Percentiles rank a stretch among this genome's conserved stretches.
Evolutionary conservation across 371 early-diverging fungal species (phyloP).

Genomic region (Mucor indicus): DNA sequence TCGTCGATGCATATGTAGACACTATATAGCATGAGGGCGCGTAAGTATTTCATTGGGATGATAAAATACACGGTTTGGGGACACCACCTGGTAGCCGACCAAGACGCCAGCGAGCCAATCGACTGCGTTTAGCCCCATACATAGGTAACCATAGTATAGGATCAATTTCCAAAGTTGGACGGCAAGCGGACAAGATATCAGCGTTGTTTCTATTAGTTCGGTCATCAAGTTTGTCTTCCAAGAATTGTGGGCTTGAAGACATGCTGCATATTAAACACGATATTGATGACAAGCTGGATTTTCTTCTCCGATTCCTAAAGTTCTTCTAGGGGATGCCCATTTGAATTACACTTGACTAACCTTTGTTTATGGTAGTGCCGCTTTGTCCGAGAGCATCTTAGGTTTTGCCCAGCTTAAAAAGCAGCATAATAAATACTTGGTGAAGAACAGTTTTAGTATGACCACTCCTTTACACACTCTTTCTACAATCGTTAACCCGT

Average conservation of each 20-base stretch:
- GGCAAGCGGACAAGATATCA: too few relatives aligned
- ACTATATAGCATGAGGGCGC: too few relatives aligned
- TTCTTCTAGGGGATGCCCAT: conserved; percentile 14
- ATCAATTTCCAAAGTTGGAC: too few relatives aligned
- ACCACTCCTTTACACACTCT: conserved; percentile 2
- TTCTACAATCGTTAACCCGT: conserved; percentile 10
- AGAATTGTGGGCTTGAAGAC: conserved; percentile 15
- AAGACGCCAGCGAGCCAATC: too few relatives aligned
- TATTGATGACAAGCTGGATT: conserved; percentile 9
- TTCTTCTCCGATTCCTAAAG: conserved; percentile 6
- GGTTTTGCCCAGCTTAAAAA: conserved; percentile 11
- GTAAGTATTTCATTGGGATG: too few relatives aligned
- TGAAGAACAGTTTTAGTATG: conserved; percentile 4
- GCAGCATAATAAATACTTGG: conserved; percentile 7
- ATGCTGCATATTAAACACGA: conserved; percentile 8
- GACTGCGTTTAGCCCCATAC: too few relatives aligned
- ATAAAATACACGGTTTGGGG: too few relatives aligned
- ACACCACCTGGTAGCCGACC: too few relatives aligned
- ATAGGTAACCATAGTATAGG: too few relatives aligned
- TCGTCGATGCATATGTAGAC: too few relatives aligned
- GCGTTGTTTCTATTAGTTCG: too few relatives aligned
- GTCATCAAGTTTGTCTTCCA: too few relatives aligned
- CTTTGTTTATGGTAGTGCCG: conserved; percentile 12
- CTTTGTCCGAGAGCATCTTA: conserved; percentile 7
- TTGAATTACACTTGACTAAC: conserved; percentile 12